Base-by-base conservation (phyloP, 2,329 filamentous ascomycete species). In the Xylariaceae sp. region DNA sequence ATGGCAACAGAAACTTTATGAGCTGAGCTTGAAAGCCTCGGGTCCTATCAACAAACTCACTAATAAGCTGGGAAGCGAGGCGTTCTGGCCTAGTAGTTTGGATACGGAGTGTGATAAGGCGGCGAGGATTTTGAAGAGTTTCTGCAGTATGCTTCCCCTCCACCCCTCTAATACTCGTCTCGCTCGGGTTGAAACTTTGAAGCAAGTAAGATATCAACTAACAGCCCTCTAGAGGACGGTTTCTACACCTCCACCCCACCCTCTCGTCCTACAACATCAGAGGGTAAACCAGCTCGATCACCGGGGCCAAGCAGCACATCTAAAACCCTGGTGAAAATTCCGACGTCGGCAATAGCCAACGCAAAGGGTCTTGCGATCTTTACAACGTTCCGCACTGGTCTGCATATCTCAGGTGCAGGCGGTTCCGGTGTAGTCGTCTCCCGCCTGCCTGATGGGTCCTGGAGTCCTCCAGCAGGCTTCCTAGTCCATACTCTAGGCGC, bases 51-150 rank as follows among this genome's bases (percentile, higher is more conserved):
- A 96, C 67, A 84, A 80, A 54, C 70, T 96, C 18, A 89, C 87
- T 14, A 90, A 95, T 71, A 90, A 87, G 71, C 76, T 96, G 36
- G 90, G 90, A n/a, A 73, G 72, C 44, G 90, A 96, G 70, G 87
- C 89, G 18, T 96, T 96, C 71, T 87, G 92, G 81, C 91, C 91
- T 1, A 89, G 87, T 49, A 86, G 87, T 1, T 76, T 96, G 58
- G 91, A 96, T 66, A 90, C 90, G 69, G 92, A 96, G 73, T 88
- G 87, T 61, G 90, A 96, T 71, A 96, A 96, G 75, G 90, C 90
- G 1, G 90, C 91, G 33, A 77, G 89, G 12, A 96, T 96, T 44
- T 69, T 96, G 22, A 83, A 82, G 65, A 88, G 85, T 57, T 97
- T 97, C 71, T 96, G 90, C 76, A 94, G 86, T 88, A 77, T 64